Base-by-base conservation (phyloP, 306 rosid genomes). In the Arachis hypogaea region DNA sequence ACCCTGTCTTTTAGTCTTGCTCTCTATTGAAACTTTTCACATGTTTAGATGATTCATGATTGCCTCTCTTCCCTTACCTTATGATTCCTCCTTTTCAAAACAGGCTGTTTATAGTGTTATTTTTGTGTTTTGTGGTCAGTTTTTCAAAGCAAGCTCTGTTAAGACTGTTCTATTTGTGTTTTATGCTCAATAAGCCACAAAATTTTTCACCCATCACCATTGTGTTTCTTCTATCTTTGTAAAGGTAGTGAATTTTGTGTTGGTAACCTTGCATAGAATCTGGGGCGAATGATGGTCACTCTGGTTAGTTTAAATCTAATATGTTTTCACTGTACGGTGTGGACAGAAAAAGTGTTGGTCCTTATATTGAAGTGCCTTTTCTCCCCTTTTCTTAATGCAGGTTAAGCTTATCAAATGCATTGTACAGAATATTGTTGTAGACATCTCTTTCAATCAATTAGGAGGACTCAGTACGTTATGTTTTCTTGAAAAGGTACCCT, bases 341-440 rank as follows among this genome's bases (percentile, higher is more conserved):
- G 63, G 33, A 64, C 56, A 40, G 63, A 9, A 49, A 69, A 69
- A 16, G 66, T 55, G 29, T 52, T 14, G 8, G 58, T 52, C 6
- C 58, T 52, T 52, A 56, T 56, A 18, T 11, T 56, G 4, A 33
- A 56, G 3, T 56, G 11, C 28, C 60, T 22, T 56, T 76, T 71
- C 59, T 79, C 38, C 38, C 38, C 58, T 73, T 47, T 69, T 69
- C 28, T 52, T 5, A 52, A 52, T 74, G 89, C 95, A 93, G 96
- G 98, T 93, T 81, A 93, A 90, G 86, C 96, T 93, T 71, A 92
- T 93, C 46, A 93, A 93, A 80, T 93, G 96, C 77, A 81, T 93
- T 75, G 88, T 93, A 78, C 91, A 90, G 82, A 79, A 90, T 84
- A 85, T 88, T 46, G 86, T 90, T 22, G 96, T 93, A 63, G 98